Evolutionary conservation across 176 grass and related monocot genomes (phyloP).

Genomic region (Saccharum spontaneum): DNA sequence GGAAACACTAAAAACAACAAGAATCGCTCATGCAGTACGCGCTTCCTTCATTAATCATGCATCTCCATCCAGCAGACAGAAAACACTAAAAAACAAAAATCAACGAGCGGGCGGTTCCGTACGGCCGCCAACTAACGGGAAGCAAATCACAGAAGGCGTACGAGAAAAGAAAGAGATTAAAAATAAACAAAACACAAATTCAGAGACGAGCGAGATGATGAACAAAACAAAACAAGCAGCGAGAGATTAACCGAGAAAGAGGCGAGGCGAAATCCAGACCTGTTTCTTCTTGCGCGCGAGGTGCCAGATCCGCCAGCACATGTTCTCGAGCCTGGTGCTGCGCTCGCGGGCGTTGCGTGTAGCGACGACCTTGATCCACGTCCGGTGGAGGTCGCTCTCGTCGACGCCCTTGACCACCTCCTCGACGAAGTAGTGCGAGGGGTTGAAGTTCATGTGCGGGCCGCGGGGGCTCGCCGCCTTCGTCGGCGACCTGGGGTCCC

Average conservation of each 20-base stretch:
- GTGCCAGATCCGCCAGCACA: conserved; percentile 99
- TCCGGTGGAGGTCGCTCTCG: conserved; percentile 93
- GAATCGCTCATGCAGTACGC: not conserved
- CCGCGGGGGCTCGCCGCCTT: conserved; percentile 40
- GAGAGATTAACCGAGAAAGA: not conserved
- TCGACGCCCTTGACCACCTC: conserved; percentile 97
- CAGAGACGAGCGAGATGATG: not conserved
- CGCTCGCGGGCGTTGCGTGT: conserved; percentile 85
- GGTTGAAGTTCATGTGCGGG: conserved; percentile 72
- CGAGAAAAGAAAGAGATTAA: not conserved
- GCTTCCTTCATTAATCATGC: not conserved
- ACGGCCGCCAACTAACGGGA: not conserved
- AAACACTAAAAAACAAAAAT: not conserved
- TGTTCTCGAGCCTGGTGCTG: conserved; percentile 90
- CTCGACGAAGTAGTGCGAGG: conserved; percentile 95
- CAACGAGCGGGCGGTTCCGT: not conserved
- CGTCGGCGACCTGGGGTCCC: conserved; percentile 32
- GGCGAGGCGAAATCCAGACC: conserved; percentile 16
- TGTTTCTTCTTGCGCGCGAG: conserved; percentile 97
- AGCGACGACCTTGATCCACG: conserved; percentile 99
- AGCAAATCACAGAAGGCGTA: not conserved
- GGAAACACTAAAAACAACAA: too few species aligned
- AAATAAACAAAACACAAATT: not conserved
- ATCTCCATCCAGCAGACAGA: not conserved
- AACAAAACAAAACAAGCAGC: not conserved